Evolutionary conservation across 2,329 filamentous ascomycete species (phyloP), one percentile per base, ranked within the genome.

Genomic region (Monosporascus ibericus): DNA sequence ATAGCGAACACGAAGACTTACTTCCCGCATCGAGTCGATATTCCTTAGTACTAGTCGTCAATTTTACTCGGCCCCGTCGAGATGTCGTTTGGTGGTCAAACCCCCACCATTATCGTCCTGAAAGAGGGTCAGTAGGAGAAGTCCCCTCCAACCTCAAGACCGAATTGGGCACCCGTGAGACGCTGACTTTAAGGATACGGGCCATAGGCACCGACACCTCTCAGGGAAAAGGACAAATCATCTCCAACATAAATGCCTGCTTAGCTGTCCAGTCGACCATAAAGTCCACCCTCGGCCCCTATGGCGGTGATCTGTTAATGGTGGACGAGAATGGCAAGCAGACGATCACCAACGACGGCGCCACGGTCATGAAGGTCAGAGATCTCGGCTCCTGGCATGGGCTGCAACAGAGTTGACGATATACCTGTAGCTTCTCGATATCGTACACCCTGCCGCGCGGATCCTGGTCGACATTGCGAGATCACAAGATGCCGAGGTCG

Each of bases 161-260:
- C 22, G 17, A 30, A n/a, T 25, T 27, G 42, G 39, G n/a, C 20
- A 30, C 30, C 30, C 17, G 50, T 22, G 46, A 46, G 47, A 42
- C 25, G 24, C 18, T 44, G 44, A 46, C 44, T 46, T 58, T 30
- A 56, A 58, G 53, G 61, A 63, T 56, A 37, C 47, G 49, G 51
- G 38, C 48, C 25, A 56, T 58, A 96, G 94, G 94, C 66, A 99
- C 94, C 76, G 94, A 99, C 73, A 85, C 91, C 65, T 97, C 94
- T 50, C 94, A 99, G 75, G 94, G 94, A 67, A 94, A 95, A 72
- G 92, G 92, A 51, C 94, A 99, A 76, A 87, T 99, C 66, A 76
- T 99, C 65, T 95, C 92, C 65, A 99, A 99, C 75, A 97, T 99
- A 77, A 96, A 96, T 77, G 94, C 94, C 61, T 99, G 94, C 72